Conservation (phyloP, 2,329 filamentous ascomycete genomes). For the Paraconiothyrium brasiliense region DNA sequence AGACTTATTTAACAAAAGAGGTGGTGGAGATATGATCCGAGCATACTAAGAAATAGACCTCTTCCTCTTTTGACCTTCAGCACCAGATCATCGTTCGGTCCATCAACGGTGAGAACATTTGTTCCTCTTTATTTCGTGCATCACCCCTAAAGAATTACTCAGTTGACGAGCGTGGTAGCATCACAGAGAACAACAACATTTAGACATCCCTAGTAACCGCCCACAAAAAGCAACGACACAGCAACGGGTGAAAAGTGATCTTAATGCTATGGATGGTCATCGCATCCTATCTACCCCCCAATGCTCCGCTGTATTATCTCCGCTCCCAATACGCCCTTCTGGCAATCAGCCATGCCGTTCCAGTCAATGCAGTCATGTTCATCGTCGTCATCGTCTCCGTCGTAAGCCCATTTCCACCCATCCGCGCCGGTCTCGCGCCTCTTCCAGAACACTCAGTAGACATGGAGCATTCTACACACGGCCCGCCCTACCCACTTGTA, state of each 20-base stretch:
- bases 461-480: conserved; percentile 29
- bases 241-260: background rate
- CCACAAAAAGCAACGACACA: no score
- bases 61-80: no score
- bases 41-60: no score
- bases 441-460: background rate
- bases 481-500: conserved; percentile 85
- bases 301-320: background rate
- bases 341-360: background rate
- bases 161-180: no score
- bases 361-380: conserved; percentile 1
- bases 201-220: no score
- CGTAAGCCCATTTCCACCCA: background rate
- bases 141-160: no score
- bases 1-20: no score
- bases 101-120: no score
- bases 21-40: no score
- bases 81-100: no score
- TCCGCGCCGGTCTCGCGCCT: background rate
- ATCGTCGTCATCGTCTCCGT: conserved; percentile 1
- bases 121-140: no score
- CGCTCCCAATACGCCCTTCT: background rate
- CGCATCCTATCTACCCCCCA: background rate
- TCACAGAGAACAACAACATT: no score
- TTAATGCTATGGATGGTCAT: background rate